Percentiles rank a stretch among this genome's conserved stretches.
Evolutionary conservation across 1,284 basidiomycete species (phyloP).

Genomic region (Exobasidium rhododendri): DNA sequence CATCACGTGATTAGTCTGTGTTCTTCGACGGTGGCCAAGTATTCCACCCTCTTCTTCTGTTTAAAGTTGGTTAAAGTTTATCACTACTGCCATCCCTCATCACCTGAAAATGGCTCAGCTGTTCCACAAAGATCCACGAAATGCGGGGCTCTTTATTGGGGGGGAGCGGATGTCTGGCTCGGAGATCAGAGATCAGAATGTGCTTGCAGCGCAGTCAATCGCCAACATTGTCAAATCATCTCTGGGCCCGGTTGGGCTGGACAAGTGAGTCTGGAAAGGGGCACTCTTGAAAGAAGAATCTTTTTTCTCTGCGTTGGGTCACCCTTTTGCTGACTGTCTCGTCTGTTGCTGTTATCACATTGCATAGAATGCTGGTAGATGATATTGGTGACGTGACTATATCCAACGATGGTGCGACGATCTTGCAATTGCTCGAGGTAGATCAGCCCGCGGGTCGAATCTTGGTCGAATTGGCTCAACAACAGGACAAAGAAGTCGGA

Average conservation of each 20-base stretch:
- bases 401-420: constrained; percentile 98
- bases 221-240: constrained; percentile 98
- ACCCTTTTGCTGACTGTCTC: too few species aligned
- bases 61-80: too few species aligned
- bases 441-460: constrained; percentile 89
- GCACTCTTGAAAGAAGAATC: neutral
- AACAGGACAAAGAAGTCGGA: constrained; percentile 99
- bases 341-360: too few species aligned
- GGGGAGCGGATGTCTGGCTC: constrained; percentile 90
- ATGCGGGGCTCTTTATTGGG: constrained; percentile 68
- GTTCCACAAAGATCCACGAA: constrained; percentile 53
- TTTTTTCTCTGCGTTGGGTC: too few species aligned
- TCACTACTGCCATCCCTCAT: too few species aligned
- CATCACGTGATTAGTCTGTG: too few species aligned
- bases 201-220: constrained; percentile 91
- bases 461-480: constrained; percentile 96
- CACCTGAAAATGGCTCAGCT: constrained; percentile 45
- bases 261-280: constrained; percentile 34
- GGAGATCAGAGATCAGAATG: constrained; percentile 88
- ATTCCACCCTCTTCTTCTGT: neutral
- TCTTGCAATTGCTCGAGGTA: constrained; percentile 84
- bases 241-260: constrained; percentile 75
- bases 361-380: constrained; percentile 78
- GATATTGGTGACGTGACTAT: constrained; percentile 99
- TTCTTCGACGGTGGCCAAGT: too few species aligned